Conservation (phyloP, 1,284 basidiomycete genomes). For the Ustilago shanxiensis region DNA sequence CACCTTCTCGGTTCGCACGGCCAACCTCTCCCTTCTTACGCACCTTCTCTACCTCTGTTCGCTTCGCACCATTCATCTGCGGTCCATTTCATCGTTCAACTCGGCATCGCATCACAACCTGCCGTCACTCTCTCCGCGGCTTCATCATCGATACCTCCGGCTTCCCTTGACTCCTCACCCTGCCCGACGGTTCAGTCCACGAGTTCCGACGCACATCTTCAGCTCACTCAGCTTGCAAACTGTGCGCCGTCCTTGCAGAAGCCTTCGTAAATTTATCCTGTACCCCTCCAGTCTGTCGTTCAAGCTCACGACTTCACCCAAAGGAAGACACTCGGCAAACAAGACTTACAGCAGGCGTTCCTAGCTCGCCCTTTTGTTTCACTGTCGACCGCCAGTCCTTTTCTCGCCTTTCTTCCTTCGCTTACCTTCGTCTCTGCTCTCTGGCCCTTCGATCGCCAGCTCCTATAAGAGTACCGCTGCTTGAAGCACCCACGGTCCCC, state of each 20-base stretch:
- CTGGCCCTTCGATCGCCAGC: not conserved
- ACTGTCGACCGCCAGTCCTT: not conserved
- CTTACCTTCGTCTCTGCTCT: not conserved
- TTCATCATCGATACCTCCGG: not conserved
- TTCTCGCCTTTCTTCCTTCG: not conserved
- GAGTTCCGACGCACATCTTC: not conserved
- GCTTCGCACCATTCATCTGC: not conserved
- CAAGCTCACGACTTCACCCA: not conserved
- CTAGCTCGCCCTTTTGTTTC: not conserved
- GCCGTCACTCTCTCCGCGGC: conserved; percentile 6
- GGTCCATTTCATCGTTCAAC: not conserved
- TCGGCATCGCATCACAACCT: not conserved
- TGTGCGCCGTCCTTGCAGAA: conserved; percentile 3
- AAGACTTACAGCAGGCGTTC: not conserved
- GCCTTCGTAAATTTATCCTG: not conserved
- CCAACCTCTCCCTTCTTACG: not conserved
- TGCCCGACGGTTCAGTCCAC: conserved; percentile 6
- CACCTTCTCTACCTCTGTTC: not conserved
- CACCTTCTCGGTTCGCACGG: not conserved
- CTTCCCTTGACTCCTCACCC: not conserved
- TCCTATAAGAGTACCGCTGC: not conserved
- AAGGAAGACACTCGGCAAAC: not conserved
- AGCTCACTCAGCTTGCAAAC: not conserved
- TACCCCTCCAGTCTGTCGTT: conserved; percentile 40
- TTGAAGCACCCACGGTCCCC: not conserved